Evolutionary conservation across 805 yeast species (phyloP), one percentile per base, ranked within the genome.

Genomic region (Suhomyces faveliae): DNA sequence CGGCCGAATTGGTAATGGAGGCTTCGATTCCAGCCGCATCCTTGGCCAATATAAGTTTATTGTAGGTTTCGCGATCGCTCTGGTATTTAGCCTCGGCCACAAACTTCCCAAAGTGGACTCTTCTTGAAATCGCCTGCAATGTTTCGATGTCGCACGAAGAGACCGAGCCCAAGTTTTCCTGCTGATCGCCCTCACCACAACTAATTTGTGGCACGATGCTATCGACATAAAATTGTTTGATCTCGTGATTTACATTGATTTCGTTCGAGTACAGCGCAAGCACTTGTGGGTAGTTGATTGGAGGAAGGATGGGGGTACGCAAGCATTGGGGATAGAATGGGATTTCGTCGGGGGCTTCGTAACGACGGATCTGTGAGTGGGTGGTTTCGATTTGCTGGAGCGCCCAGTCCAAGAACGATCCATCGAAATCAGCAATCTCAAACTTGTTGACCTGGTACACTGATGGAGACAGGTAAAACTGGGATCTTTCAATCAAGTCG

Each of bases 41-140:
- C 48, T 73, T 77, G 0, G 75, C 79, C 52, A 71, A 63, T 56
- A 94, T 94, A 56, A 90, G 68, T 55, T 76, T 69, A 1, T 80
- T 80, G 71, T 84, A 89, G 43, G 64, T 66, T 43, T 79, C 87
- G 29, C 73, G 76, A 51, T 91, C 94, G 22, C 74, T 70, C 58
- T 77, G 83, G 66, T 82, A 94, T 68, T 94, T 94, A 40, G 96
- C 87, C 65, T 94, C 99, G 4, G 99, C 99, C 8, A 94, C 99
- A 74, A 92, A 94, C 68, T 87, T 88, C 43, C 99, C 99, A 69
- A 92, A 94, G 68, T 94, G 99, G 56, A 94, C 89, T 63, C 99
- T 79, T 59, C 99, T 77, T 7, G 96, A 87, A 40, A 94, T 70
- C 4, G 96, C 85, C 66, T 94, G 97, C 55, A 94, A 75, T 55